Evolutionary conservation across 306 rosid genomes (phyloP), one percentile per base, ranked within the genome.

Genomic region (Vicia sativa): DNA sequence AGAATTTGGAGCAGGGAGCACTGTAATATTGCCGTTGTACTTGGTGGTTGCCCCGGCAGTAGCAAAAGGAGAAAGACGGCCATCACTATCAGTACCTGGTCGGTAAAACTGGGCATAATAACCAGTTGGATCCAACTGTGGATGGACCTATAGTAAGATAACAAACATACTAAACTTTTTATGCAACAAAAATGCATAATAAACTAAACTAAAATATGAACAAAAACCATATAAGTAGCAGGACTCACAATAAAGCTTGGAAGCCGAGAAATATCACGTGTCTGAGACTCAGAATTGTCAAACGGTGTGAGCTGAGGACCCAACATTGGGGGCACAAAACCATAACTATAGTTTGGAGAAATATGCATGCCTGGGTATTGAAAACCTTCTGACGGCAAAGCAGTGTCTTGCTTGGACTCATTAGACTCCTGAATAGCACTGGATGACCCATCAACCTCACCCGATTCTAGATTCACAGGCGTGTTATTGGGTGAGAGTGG

Each of bases 91-190:
- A 69, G 85, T 84, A 55, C 90, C 95, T 9, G 97, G 65, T 70
- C 89, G 86, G 78, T 90, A 93, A 82, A 78, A 88, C 74, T 90
- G 99, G 71, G 89, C 91, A 79, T 90, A 90, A 65, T 93, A 93
- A 74, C 83, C 85, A 65, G 96, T 11, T 15, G 90, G 95, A 78
- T 93, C 97, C 68, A 85, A 79, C 23, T 89, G 91, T 50, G 76
- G 96, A 58, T 86, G 96, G 46, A 93, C 91, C 98, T 90, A 71
- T 62, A 78, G 67, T 56, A 48, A 77, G 28, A 81, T 63, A 39
- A 67, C 46, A 69, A 66, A 19, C 62, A 74, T 37, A 23, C 15
- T 38, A 28, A 62, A 68, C 48, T 28, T 70, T 44, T 13, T 46
- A 61, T 62, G 62, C 50, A 54, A 38, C 61, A 74, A 82, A 68